Evolutionary conservation across 2,329 filamentous ascomycete genomes (phyloP).

Genomic region (Mycogone perniciosa): DNA sequence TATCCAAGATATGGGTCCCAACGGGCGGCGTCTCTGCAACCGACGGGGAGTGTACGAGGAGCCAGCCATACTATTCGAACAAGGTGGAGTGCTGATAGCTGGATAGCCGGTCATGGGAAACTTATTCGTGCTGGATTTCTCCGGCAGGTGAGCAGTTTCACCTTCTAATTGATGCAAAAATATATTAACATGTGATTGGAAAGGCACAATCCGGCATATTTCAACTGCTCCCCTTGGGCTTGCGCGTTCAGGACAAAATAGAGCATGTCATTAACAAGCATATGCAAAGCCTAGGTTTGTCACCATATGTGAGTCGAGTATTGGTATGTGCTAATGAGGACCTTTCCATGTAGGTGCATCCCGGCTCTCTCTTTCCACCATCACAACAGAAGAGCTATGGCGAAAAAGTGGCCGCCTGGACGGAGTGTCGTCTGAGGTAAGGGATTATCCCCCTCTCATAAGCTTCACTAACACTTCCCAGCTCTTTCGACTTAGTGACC

Average conservation of each 20-base stretch:
- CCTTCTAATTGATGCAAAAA: slow-evolving; percentile 2
- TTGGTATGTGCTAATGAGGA: background rate
- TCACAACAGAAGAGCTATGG: slow-evolving; percentile 84
- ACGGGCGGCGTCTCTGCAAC: slow-evolving; percentile 60
- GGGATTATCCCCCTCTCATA: background rate
- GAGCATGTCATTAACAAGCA: slow-evolving; percentile 81
- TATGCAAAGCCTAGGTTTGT: slow-evolving; percentile 67
- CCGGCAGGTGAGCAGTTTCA: slow-evolving; percentile 50
- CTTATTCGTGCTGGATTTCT: slow-evolving; percentile 67
- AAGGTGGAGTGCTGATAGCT: slow-evolving; percentile 15
- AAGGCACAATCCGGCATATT: slow-evolving; percentile 85
- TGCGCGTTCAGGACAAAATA: slow-evolving; percentile 82
- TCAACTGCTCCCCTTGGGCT: slow-evolving; percentile 80
- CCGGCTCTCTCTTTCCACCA: slow-evolving; percentile 72
- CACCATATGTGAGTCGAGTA: background rate
- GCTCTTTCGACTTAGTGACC: slow-evolving; percentile 75
- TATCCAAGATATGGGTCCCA: slow-evolving; percentile 76
- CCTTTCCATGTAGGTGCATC: slow-evolving; percentile 56
- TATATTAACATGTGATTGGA: background rate
- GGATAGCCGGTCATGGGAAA: slow-evolving; percentile 56
- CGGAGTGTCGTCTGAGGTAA: slow-evolving; percentile 64
- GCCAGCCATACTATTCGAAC: background rate
- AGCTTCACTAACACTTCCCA: slow-evolving; percentile 31
- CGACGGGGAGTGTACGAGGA: slow-evolving; percentile 44
- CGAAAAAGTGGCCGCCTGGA: slow-evolving; percentile 73